Evolutionary conservation across 139 green algal species (phyloP), one percentile per base, ranked within the genome.

Genomic region (Ettlia oleoabundans): DNA sequence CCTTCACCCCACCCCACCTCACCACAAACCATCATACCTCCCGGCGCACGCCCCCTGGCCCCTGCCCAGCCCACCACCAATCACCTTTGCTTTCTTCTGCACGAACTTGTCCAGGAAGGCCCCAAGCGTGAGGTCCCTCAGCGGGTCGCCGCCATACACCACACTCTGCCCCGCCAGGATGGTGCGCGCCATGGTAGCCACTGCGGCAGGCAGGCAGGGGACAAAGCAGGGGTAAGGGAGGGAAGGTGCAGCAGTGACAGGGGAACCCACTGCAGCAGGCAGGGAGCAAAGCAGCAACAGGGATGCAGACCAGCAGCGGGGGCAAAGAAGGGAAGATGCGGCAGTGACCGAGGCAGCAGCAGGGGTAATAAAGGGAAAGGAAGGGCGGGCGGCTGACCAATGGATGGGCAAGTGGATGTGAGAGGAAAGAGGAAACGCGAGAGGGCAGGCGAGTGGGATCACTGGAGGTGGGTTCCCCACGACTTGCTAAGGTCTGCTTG

Each of bases 101-200:
- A 98, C 88, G 62, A 98, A 98, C 85, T 97, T 97, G 89, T 98
- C 96, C 63, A 99, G 88, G 89, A 99, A 99, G 35, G 90, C 85
- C 6, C 77, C 74, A 42, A 97, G 85, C 13, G 86, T 92, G 53
- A 98, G 87, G 88, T 99, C 96, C 0, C 86, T 33, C 30, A 99
- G 87, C 7, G 96, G 96, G 88, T 99, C 95, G 13, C 96, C 96
- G 35, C 85, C 78, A 84, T 98, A 99, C 22, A 90, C 53, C 26
- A 98, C 84, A 21, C 72, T 86, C 18, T 84, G 83, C n/a, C 96
- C 96, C 1, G 87, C 86, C 78, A 98, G 89, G 68, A 99, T 90
- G 13, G 90, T 92, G 73, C 90, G 83, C 1, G 96, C 93, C 88
- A 99, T 96, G 47, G 94, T 94, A 1, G 92, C 87, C 28, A 82